Evolutionary conservation across 2,329 filamentous ascomycete genomes (phyloP).

Genomic region (Aspergillus sp.): DNA sequence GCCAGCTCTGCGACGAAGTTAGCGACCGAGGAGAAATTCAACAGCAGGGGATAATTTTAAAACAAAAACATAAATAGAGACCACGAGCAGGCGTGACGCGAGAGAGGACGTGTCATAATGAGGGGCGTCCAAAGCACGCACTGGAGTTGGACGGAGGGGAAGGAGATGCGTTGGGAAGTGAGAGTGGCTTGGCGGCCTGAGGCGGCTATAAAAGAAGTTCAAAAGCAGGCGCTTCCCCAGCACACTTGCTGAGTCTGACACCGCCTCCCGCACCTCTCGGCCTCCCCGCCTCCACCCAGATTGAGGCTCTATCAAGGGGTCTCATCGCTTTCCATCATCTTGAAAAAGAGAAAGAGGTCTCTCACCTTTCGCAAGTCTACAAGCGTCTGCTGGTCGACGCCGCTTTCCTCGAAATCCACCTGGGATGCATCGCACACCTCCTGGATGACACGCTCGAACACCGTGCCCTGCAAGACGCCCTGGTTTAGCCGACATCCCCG

Average conservation of each 20-base stretch:
- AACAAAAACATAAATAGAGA: slow-evolving; percentile 3
- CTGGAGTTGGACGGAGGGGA: slow-evolving; percentile 12
- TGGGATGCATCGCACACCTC: slow-evolving; percentile 88
- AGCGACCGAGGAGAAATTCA: slow-evolving; percentile 2
- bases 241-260: slow-evolving; percentile 25
- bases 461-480: slow-evolving; percentile 57
- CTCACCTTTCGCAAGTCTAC: slow-evolving; percentile 86
- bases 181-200: slow-evolving; percentile 22
- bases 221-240: slow-evolving; percentile 38
- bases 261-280: slow-evolving; percentile 36
- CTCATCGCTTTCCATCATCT: slow-evolving; percentile 3
- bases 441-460: slow-evolving; percentile 90
- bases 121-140: not conserved
- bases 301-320: slow-evolving; percentile 13
- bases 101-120: not conserved
- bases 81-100: not conserved
- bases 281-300: slow-evolving; percentile 28
- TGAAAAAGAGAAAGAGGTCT: slow-evolving; percentile 21
- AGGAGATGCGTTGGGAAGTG: slow-evolving; percentile 16
- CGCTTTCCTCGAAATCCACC: slow-evolving; percentile 95
- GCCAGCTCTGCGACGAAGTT: slow-evolving; percentile 71
- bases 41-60: not conserved
- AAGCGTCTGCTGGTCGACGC: slow-evolving; percentile 82
- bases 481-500: slow-evolving; percentile 28
- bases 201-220: slow-evolving; percentile 41